Evolutionary conservation across 2,329 filamentous ascomycete species (phyloP), one percentile per base, ranked within the genome.

Genomic region (Sphaerulina populicola): DNA sequence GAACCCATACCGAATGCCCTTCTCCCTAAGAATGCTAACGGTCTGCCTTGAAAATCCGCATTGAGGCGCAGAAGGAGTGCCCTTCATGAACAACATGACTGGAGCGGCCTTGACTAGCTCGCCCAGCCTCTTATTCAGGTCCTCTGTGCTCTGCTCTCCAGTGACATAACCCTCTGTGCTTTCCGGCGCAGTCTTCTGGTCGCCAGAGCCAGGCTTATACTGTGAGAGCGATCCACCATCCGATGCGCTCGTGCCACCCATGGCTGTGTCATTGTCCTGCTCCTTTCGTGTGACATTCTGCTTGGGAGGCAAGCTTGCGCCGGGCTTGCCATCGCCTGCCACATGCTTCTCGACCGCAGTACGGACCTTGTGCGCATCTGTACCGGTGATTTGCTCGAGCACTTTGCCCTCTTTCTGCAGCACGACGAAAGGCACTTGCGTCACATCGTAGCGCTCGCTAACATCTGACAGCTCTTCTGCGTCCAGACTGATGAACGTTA

Each of bases 51-150:
- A 94, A 72, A 98, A 98, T 2, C 93, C 89, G 65, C 90, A 95
- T 70, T 94, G 86, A 1, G 89, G 89, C 30, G 81, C 79, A 58
- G 83, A 87, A 0, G 89, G 89, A 2, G 88, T 94, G n/a, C 89
- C 90, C 74, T 95, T 95, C 88, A 95, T 95, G 71, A 98, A 98
- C 27, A 98, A 76, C 93, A 98, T 98, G 30, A 98, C 90, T 0
- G 90, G 88, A 30, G 93, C 91, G 4, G 93, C 93, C 74, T 91
- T 94, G 60, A 97, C 91, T 33, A 98, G 77, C 61, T 94, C 86
- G 15, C 72, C 78, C 35, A 98, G 75, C 30, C 91, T 79, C 68
- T 85, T 83, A 69, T 88, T 83, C 48, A 98, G 74, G 59, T 94
- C 89, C 68, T 96, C 88, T 72, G 91, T 91, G 44, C 78, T 77